Base-by-base conservation (phyloP, 352 stramenopile species). In the Phytophthora litchii region DNA sequence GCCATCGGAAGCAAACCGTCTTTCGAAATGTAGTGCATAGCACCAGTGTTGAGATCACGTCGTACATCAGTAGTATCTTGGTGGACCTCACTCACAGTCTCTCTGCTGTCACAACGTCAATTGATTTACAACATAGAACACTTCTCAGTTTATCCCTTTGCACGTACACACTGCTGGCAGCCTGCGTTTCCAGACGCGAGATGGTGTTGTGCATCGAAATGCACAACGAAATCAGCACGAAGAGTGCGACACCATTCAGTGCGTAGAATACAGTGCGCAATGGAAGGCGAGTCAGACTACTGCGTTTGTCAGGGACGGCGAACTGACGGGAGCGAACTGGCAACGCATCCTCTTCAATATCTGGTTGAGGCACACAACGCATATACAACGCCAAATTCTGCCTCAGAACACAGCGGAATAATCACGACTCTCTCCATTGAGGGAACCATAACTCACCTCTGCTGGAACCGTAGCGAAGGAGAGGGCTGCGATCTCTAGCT, bases 161-260 rank as follows among this genome's bases (percentile, higher is more conserved):
- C 25, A 67, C 64, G 23, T 62, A 73, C 66, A 53, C 35, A 25
- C 19, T 67, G 50, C 41, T 29, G 16, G 42, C 51, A 45, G 45
- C 25, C 31, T 65, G 43, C 13, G 43, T 41, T 53, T 89, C 61
- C 19, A 92, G 62, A 5, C 72, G 69, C 6, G 64, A 73, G 49
- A 90, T 89, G 11, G 78, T 87, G 70, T 71, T 80, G 74, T 89
- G 76, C 76, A 90, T 90, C 20, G 82, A 90, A 38, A 92, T 44
- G 35, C 80, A 92, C 23, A 81, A 35, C n/a, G 58, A 67, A 19
- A 89, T 63, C 32, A 92, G 63, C 36, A 74, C 78, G 11, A 90
- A 63, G 13, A 88, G 63, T 2, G 70, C 82, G 11, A 83, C 49
- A 31, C 77, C 79, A 53, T 91, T 91, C 14, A 91, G 35, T 8